Conservation (phyloP, 306 rosid genomes). For the Hippophae rhamnoides region DNA sequence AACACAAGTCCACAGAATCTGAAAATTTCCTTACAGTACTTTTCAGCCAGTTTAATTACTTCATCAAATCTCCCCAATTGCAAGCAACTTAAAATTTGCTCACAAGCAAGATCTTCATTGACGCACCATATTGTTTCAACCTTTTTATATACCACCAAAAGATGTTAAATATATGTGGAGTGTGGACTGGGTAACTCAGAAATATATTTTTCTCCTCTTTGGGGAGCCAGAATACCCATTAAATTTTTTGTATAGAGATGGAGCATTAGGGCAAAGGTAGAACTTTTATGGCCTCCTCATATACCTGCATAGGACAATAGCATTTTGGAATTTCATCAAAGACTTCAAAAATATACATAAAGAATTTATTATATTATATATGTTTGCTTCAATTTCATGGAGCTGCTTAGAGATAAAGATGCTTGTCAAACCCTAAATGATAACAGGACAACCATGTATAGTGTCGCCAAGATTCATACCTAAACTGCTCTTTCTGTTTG, state of each 20-base stretch:
- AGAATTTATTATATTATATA: constrained; percentile 2
- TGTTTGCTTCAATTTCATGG: neutral
- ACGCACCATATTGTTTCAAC: constrained; percentile 53
- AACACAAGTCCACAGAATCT: constrained; percentile 47
- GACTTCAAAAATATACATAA: constrained; percentile 7
- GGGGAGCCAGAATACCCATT: constrained; percentile 29
- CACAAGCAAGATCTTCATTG: constrained; percentile 60
- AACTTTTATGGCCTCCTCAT: constrained; percentile 50
- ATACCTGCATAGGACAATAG: constrained; percentile 42
- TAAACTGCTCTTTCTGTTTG: constrained; percentile 50
- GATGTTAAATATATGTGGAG: constrained; percentile 25
- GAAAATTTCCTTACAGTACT: constrained; percentile 51
- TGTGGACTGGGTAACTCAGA: constrained; percentile 18
- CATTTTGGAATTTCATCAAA: constrained; percentile 12
- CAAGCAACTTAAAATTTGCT: constrained; percentile 46
- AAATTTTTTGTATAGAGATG: constrained; percentile 45
- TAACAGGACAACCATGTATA: constrained; percentile 1
- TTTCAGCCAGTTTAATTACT: constrained; percentile 56
- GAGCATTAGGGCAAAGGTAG: constrained; percentile 50
- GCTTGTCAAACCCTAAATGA: neutral
- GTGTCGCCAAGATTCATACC: constrained; percentile 38
- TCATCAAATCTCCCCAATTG: constrained; percentile 55
- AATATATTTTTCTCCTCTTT: constrained; percentile 27
- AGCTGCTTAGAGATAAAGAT: neutral
- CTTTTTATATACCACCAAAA: constrained; percentile 54